Base-by-base conservation (phyloP, 148 eudicot species). In the Cornus suecica region DNA sequence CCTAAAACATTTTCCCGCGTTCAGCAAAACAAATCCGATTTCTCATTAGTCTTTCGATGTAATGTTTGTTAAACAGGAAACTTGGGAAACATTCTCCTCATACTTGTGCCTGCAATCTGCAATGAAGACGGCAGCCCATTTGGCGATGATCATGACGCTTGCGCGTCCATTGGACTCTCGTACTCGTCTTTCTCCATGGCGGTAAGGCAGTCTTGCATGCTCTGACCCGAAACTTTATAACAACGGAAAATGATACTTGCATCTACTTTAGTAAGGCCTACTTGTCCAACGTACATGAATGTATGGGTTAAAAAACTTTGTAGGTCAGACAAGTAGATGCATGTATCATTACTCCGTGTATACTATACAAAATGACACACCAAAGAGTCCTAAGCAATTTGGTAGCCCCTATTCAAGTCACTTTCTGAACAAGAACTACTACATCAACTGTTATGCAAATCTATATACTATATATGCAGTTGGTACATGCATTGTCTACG, bases 181-280 rank as follows among this genome's bases (percentile, higher is more conserved):
- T 92, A 94, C 34, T 84, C 89, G 28, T 89, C 99, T 66, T 93
- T 93, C 87, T 95, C 99, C 60, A 95, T 92, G 99, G 97, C 99
- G 71, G 99, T 94, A 89, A 81, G 84, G 28, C 34, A 31, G 16
- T 8, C 62, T 56, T 18, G 62, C 24, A 58, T 58, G 25, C 23
- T 58, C 62, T 58, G 15, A 14, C 4, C 54, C 54, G 1, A 58
- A 7, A 5, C 0, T 22, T 20, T 58, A 58, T 58, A 58, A 58
- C 23, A 18, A 7, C 22, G n/a, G n/a, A n/a, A n/a, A n/a, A n/a
- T n/a, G n/a, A n/a, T n/a, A n/a, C n/a, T n/a, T n/a, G n/a, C n/a
- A n/a, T n/a, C n/a, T n/a, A n/a, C n/a, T n/a, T n/a, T n/a, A n/a
- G n/a, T n/a, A n/a, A n/a, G n/a, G n/a, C n/a, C n/a, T n/a, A n/a